These are phyloP conservation scores for Diaporthe ilicicola DNA, from an alignment of 2,329 filamentous ascomycete genomes.

Conservation along the genomic window DNA sequence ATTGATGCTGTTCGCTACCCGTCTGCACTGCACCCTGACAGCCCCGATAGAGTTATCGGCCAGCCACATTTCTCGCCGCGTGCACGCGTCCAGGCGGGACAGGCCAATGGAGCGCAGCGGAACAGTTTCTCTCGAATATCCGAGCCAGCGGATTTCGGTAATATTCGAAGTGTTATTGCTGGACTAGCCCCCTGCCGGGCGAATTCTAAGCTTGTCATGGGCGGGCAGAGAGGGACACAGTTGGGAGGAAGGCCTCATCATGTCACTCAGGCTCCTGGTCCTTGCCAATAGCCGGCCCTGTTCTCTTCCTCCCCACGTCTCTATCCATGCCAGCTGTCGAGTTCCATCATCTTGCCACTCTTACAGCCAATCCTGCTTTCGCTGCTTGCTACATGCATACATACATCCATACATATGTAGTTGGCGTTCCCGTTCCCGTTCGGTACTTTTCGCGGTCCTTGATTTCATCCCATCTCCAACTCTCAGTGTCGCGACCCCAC, in stretches of 20 bases:
- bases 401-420: neutral
- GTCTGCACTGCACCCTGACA: neutral
- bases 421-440: neutral
- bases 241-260: constrained; percentile 3
- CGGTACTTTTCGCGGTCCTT: neutral
- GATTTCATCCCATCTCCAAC: neutral
- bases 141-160: constrained; percentile 21
- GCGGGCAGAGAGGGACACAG: neutral
- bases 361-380: neutral
- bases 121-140: constrained; percentile 5
- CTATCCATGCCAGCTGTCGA: neutral
- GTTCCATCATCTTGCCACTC: neutral
- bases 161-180: constrained; percentile 13
- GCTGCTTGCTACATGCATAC: neutral
- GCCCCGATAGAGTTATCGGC: neutral
- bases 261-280: neutral
- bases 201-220: constrained; percentile 24
- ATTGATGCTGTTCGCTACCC: neutral
- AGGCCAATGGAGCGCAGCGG: neutral
- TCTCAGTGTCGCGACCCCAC: neutral
- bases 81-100: neutral
- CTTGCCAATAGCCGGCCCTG: neutral
- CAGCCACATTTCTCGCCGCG: neutral
- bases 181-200: constrained; percentile 20
- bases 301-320: neutral